Base-by-base conservation (phyloP, 106 monocot genomes). In the Dendrobium chrysotoxum region DNA sequence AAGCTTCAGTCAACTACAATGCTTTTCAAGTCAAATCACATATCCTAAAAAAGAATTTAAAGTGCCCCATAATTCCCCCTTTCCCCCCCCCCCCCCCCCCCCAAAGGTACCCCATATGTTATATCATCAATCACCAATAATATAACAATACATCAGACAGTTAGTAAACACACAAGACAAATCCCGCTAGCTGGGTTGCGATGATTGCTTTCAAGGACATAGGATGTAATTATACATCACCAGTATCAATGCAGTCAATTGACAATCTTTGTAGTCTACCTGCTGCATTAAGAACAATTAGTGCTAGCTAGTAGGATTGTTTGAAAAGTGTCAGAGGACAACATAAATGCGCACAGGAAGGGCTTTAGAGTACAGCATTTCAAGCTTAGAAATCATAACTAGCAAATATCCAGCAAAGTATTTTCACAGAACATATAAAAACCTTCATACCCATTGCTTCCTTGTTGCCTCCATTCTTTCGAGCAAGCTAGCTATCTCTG, bases 381-480 rank as follows among this genome's bases (percentile, higher is more conserved):
- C 26, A 65, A 8, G 64, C 64, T 23, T n/a, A 65, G 64, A 65
- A 65, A 65, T 25, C 7, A 65, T 25, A 65, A n/a, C 25, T 25
- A 65, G 64, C 26, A 65, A 65, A 25, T 65, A 26, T 65, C n/a
- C 64, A 65, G 64, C 26, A 5, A 26, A 65, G 64, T 25, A 65
- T 26, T 65, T 65, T 65, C n/a, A 15, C 5, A 54, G 70, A 77
- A 28, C 45, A 71, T 12, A 70, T 78, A 78, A 38, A 41, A 78
- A 78, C 21, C 30, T 44, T 53, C 85, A 91, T 31, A 90, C 86
- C 94, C 94, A 94, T 78, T 91, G 91, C 80, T 92, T 89, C 84
- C 89, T 98, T 23, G 97, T 98, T 42, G 74, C 74, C 73, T 98
- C 97, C 94, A 98, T 98, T 79, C 97, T 87, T 80, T 98, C 91